Evolutionary conservation across 2,329 filamentous ascomycete species (phyloP), one percentile per base, ranked within the genome.

Genomic region (Fusarium tjaetaba): DNA sequence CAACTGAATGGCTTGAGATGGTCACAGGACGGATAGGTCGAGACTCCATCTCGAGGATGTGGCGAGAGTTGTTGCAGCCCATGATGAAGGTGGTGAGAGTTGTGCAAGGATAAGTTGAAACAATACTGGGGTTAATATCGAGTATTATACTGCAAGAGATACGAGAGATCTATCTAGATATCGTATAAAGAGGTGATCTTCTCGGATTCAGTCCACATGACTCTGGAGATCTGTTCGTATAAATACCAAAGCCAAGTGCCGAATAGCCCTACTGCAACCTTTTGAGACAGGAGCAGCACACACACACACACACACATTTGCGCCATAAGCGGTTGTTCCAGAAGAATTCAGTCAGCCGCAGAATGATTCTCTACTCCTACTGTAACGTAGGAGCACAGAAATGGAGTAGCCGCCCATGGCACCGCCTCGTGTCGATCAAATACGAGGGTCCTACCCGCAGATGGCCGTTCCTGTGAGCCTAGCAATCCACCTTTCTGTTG

Each of bases 351-450:
- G 60, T 62, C 55, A 61, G 67, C 62, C 57, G 61, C 43, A 66
- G 56, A 52, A 59, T 41, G 15, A 26, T 32, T 42, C 39, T 58
- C 32, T 58, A 26, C 30, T 24, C 38, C 42, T 32, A 39, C 48
- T 68, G 66, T 51, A 68, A 68, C 66, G 65, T 68, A 46, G 48
- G 65, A 62, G 49, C 16, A 53, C 24, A 65, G 67, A 45, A 59
- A 72, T 72, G 68, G 52, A 67, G 69, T 63, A 43, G 34, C 49
- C 65, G 57, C 49, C 51, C 30, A 56, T 73, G 43, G 69, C 72
- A 74, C 65, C 32, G 72, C 72, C 72, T 72, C 72, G 68, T 69
- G 71, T 70, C 59, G 61, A 69, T 64, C 58, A 28, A 61, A 74
- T 75, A 74, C 72, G 72, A 75, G 72, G 48, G 68, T 51, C 42